Base-by-base conservation (phyloP, 495 filamentous ascomycete genomes). In the Penicillium macrosclerotiorum region DNA sequence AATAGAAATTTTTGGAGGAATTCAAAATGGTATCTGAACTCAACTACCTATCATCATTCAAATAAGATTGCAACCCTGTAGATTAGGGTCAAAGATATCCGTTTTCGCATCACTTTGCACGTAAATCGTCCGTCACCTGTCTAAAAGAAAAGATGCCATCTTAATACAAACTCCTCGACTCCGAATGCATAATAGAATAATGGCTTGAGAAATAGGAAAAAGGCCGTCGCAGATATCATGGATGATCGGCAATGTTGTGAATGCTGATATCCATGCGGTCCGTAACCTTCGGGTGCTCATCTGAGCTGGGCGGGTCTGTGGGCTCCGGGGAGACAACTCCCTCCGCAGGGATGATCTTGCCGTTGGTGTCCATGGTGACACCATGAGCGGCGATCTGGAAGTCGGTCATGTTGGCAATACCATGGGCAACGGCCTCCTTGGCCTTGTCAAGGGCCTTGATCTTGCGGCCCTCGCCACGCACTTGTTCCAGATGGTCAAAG, bases 401-500 rank as follows among this genome's bases (percentile, higher is more conserved):
- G 51, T 88, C 81, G 40, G 69, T 72, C 47, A 81, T 65, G 36
- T 73, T 79, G 31, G 83, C 83, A 32, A 77, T 71, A n/a, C 85
- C 84, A 30, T 82, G 73, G 4, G 83, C 65, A 18, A 88, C 81
- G 3, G 84, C 83, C 51, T 87, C 78, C 53, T 82, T 78, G 18
- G 86, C 86, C 22, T 72, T 77, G 52, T 88, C 81, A 37, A 87
- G 57, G 9, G 84, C 79, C 62, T 89, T 89, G 58, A 81, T 58
- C 69, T 86, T 89, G 52, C 76, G 75, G 47, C 77, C 84, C 68
- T 90, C 81, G 23, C 89, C 86, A 33, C 89, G 75, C 9, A 90
- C 62, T 33, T 74, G 62, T 65, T 94, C 89, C 4, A 96, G 75
- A 57, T 92, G 90, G 38, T 87, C 80, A 56, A 98, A 94, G 69